Evolutionary conservation across 164 flowering plant genomes (phyloP).

Genomic region (Santalum album): DNA sequence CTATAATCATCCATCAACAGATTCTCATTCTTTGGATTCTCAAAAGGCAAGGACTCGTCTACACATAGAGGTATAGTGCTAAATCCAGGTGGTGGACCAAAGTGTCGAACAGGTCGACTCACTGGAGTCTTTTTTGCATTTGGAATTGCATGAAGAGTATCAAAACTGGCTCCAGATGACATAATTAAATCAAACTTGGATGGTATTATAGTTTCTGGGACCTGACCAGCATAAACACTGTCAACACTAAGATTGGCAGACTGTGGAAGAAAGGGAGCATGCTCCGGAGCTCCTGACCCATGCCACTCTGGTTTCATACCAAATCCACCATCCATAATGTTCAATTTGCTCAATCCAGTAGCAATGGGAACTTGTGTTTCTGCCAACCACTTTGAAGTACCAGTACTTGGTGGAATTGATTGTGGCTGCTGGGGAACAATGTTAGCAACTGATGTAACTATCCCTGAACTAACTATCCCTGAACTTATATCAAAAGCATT

Average conservation of each 20-base stretch:
- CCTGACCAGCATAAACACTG: conserved; percentile 18
- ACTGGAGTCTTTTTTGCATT: conserved; percentile 54
- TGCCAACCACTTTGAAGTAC: conserved; percentile 33
- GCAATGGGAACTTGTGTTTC: conserved; percentile 37
- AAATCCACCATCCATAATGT: conserved; percentile 44
- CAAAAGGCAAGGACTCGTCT: conserved; percentile 25
- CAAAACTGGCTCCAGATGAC: conserved; percentile 26
- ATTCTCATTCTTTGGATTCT: conserved; percentile 29
- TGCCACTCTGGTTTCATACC: conserved; percentile 22
- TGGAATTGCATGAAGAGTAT: conserved; percentile 18
- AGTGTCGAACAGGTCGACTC: conserved; percentile 71
- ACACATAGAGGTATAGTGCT: conserved; percentile 33
- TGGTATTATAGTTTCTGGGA: conserved; percentile 34
- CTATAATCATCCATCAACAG: conserved; percentile 64
- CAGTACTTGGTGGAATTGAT: conserved; percentile 20
- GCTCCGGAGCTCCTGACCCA: conserved; percentile 21
- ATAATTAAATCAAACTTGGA: conserved; percentile 32
- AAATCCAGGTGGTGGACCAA: conserved; percentile 96
- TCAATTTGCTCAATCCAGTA: conserved; percentile 40
- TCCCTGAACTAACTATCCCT: conserved; percentile 18
- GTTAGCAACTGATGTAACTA: conserved; percentile 24
- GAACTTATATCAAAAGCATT: conserved; percentile 14
- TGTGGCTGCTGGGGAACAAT: conserved; percentile 25
- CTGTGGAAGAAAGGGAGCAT: conserved; percentile 33
- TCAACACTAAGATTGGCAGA: conserved; percentile 16